A percentile compares a stretch with the other conserved stretches of the same genome.
Conservation (phyloP, 2,329 filamentous ascomycete genomes). For the Colletotrichum nymphaeae region DNA sequence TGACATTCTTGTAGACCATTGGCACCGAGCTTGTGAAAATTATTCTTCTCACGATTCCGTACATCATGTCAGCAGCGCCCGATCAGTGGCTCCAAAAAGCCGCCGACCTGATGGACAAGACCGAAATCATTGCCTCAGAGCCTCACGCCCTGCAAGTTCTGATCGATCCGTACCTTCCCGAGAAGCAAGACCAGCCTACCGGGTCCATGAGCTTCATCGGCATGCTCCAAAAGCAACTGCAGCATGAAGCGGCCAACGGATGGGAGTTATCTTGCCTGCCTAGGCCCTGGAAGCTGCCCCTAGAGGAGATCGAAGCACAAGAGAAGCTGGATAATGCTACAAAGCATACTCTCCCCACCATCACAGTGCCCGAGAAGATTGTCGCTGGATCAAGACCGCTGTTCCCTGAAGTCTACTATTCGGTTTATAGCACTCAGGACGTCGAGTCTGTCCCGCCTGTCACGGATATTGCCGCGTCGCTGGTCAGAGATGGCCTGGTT, state of each 20-base stretch:
- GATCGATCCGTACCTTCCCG: conserved; percentile 84
- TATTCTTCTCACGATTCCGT: conserved; percentile 93
- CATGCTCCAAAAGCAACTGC: conserved; percentile 87
- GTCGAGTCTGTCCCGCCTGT: conserved; percentile 87
- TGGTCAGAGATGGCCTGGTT: conserved; percentile 86
- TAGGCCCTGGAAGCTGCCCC: conserved; percentile 74
- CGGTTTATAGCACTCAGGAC: conserved; percentile 89
- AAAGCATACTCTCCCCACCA: conserved; percentile 82
- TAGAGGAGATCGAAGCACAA: conserved; percentile 69
- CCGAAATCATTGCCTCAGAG: conserved; percentile 91
- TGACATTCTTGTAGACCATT: conserved; percentile 60
- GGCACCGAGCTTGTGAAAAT: conserved; percentile 94
- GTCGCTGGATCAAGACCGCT: conserved; percentile 79
- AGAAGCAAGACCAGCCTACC: conserved; percentile 71
- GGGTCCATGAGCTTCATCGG: conserved; percentile 78
- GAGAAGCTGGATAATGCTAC: conserved; percentile 68
- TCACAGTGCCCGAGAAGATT: conserved; percentile 81
- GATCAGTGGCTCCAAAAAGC: conserved; percentile 79
- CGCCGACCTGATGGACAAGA: conserved; percentile 87
- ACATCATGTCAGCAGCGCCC: conserved; percentile 81
- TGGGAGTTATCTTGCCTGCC: conserved; percentile 81
- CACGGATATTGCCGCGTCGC: conserved; percentile 79
- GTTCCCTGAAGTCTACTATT: conserved; percentile 94
- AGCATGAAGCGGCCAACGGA: conserved; percentile 76
- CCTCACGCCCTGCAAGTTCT: conserved; percentile 86